These are phyloP conservation scores for Lactifluus subvellereus DNA, from an alignment of 768 basidiomycete species.

Conservation along the genomic window DNA sequence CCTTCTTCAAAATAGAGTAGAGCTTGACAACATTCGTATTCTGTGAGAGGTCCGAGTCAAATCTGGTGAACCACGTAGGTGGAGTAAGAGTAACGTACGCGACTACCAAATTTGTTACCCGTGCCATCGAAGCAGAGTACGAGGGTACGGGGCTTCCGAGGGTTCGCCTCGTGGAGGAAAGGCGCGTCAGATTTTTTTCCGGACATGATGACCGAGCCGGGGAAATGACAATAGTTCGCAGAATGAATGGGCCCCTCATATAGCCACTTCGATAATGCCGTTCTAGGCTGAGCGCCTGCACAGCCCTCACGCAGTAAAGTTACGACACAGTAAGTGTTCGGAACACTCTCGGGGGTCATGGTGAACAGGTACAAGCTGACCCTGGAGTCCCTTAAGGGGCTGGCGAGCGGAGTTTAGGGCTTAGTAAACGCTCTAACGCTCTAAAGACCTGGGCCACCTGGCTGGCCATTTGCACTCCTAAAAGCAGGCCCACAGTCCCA, in stretches of 20 bases:
- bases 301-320: not conserved
- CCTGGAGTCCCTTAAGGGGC: no score
- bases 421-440: no score
- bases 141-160: not conserved
- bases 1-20: conserved; percentile 35
- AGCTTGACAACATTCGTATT: conserved; percentile 39
- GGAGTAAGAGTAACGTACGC: not conserved
- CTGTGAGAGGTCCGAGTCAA: conserved; percentile 22
- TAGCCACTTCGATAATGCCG: not conserved
- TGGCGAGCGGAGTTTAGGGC: no score
- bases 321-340: not conserved
- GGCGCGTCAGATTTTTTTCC: not conserved
- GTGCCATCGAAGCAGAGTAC: conserved; percentile 8
- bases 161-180: not conserved
- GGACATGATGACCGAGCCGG: not conserved
- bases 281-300: not conserved
- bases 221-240: not conserved
- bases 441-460: no score
- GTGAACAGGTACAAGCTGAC: no score
- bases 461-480: no score
- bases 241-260: not conserved
- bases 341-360: no score
- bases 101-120: not conserved
- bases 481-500: no score
- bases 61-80: not conserved